phyloP scores from a whole-genome alignment of 2,329 filamentous ascomycete genomes.

The Chaetomium strumarium region DNA sequence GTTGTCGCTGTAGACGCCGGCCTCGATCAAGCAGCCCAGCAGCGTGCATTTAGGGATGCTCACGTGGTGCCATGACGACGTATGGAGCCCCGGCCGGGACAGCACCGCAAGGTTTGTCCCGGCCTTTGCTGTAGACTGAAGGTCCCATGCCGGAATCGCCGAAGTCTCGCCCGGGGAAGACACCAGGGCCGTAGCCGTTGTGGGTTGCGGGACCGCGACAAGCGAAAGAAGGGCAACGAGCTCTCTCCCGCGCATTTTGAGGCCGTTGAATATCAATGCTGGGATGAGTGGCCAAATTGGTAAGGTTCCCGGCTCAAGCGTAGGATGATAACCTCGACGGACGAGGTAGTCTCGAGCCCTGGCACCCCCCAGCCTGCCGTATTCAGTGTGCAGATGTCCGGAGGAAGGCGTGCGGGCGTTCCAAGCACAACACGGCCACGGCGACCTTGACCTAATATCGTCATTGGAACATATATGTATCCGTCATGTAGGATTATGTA shows the following conservation, averaged over 20 bases:
- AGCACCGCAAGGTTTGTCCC: constrained; percentile 33
- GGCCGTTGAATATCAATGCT: neutral
- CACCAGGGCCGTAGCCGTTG: constrained; percentile 15
- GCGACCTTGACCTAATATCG: no score
- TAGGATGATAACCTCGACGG: no score
- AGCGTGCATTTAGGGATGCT: constrained; percentile 45
- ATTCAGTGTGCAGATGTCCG: no score
- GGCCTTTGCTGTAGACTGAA: constrained; percentile 40
- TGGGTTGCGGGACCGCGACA: neutral
- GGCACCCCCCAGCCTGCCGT: no score
- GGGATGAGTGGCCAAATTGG: neutral
- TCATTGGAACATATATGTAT: no score
- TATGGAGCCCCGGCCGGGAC: constrained; percentile 40
- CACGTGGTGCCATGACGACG: constrained; percentile 46
- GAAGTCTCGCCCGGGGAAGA: constrained; percentile 27
- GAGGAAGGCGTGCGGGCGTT: no score
- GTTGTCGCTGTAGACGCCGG: constrained; percentile 45
- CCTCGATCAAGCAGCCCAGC: constrained; percentile 51
- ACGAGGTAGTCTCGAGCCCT: no score
- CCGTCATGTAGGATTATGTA: no score
- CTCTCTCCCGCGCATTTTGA: neutral
- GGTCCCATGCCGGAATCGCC: constrained; percentile 41
- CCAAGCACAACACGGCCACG: no score
- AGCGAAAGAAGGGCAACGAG: neutral
- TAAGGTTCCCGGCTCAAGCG: no score